phyloP scores from a whole-genome alignment of 2,329 filamentous ascomycete species.

The Camillea tinctor region DNA sequence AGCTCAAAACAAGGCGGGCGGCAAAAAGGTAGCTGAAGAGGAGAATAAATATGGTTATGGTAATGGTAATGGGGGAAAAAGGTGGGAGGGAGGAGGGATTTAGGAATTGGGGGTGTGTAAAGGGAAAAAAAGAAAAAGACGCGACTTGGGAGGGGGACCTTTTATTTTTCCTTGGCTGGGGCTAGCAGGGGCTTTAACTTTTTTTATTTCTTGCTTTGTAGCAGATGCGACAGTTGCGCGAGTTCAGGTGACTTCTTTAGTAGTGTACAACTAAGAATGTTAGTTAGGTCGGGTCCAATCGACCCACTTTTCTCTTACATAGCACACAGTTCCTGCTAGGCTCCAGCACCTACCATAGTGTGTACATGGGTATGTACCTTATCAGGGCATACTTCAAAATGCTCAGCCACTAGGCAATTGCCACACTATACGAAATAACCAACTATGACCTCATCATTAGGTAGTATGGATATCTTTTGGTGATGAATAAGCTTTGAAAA shows the following conservation, averaged over 20 bases:
- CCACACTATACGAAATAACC: neutral
- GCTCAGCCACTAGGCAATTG: neutral
- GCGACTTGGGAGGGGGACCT: neutral
- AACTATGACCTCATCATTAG: too few species aligned
- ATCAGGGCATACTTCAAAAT: neutral
- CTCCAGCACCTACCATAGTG: constrained; percentile 2
- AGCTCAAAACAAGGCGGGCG: neutral
- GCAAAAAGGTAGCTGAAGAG: neutral
- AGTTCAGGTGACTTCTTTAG: constrained; percentile 20
- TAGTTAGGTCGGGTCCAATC: too few species aligned
- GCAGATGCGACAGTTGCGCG: neutral
- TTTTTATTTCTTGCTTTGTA: too few species aligned
- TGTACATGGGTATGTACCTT: constrained; percentile 2
- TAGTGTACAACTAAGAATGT: too few species aligned
- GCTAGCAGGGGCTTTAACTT: too few species aligned
- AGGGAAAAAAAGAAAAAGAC: neutral
- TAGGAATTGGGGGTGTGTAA: neutral
- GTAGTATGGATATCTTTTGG: too few species aligned
- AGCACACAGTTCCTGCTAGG: constrained; percentile 3
- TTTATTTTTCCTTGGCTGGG: neutral
- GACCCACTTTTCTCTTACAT: too few species aligned
- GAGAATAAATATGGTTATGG: neutral
- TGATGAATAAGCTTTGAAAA: too few species aligned
- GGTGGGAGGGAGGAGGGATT: neutral
- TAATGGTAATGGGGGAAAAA: too few species aligned